These are phyloP conservation scores for Fraxinus greggii DNA, from an alignment of 305 asterid genomes.

Conservation along the genomic window DNA sequence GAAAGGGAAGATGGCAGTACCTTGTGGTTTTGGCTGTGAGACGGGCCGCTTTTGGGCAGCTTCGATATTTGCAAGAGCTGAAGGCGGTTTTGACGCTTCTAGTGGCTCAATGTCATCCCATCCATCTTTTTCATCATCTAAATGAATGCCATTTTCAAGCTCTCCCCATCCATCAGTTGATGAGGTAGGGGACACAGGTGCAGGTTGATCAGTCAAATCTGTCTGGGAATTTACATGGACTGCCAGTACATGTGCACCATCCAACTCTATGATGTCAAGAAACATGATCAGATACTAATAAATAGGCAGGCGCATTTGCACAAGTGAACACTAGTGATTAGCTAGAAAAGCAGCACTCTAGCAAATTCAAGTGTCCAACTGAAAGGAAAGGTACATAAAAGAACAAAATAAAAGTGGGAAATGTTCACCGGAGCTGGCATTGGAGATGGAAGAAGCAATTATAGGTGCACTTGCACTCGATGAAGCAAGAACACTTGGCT, in stretches of 20 bases:
- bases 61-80: conserved; percentile 80
- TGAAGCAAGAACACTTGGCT: conserved; percentile 56
- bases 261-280: conserved; percentile 42
- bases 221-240: conserved; percentile 50
- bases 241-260: conserved; percentile 44
- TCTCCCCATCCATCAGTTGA: conserved; percentile 99
- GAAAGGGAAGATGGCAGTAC: conserved; percentile 29
- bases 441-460: conserved; percentile 54
- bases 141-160: conserved; percentile 67
- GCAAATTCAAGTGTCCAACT: not conserved
- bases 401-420: not conserved
- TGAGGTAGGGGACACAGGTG: conserved; percentile 60
- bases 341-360: not conserved
- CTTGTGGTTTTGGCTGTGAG: conserved; percentile 68
- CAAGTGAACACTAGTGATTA: conserved; percentile 17
- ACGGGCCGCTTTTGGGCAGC: conserved; percentile 94
- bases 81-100: conserved; percentile 66
- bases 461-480: conserved; percentile 52
- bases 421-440: conserved; percentile 61
- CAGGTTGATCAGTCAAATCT: conserved; percentile 51
- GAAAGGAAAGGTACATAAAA: not conserved
- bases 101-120: conserved; percentile 96
- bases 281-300: conserved; percentile 27
- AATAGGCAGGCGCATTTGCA: not conserved
- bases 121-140: conserved; percentile 62